Evolutionary conservation across 116 monocot species (phyloP).

Genomic region (Trichopus zeylanicus): DNA sequence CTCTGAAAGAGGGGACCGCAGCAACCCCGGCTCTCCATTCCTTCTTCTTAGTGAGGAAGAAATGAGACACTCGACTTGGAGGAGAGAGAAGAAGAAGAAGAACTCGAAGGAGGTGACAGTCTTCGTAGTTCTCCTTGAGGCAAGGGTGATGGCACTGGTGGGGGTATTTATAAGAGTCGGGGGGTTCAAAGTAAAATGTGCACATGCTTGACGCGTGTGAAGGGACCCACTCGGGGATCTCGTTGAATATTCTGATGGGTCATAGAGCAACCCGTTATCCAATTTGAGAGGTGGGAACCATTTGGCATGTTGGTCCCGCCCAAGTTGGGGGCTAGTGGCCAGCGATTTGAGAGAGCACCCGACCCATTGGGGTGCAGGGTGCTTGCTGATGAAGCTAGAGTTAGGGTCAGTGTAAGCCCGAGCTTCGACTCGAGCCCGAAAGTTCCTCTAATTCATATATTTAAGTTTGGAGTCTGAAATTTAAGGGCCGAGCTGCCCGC

Average conservation of each 20-base stretch:
- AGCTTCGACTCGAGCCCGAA: too few relatives aligned
- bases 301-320: background rate
- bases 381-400: background rate
- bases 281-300: background rate
- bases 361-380: background rate
- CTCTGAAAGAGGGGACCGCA: conserved; percentile 28
- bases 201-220: too few relatives aligned
- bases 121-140: background rate
- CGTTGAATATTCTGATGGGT: too few relatives aligned
- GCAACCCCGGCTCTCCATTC: conserved; percentile 19
- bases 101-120: background rate
- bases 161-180: too few relatives aligned
- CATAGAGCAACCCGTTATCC: background rate
- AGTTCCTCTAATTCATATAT: too few relatives aligned
- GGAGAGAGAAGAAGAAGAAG: conserved; percentile 1
- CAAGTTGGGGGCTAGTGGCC: background rate
- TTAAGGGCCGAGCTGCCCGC: too few relatives aligned
- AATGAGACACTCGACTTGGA: too few relatives aligned
- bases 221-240: too few relatives aligned
- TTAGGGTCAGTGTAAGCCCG: too few relatives aligned
- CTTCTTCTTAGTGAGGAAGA: background rate
- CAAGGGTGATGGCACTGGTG: too few relatives aligned
- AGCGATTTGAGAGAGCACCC: background rate
- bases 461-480: too few relatives aligned
- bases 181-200: too few relatives aligned